Percentiles rank a stretch among this genome's conserved stretches.
phyloP scores from a whole-genome alignment of 2,329 filamentous ascomycete species.

The Capronia epimyces region DNA sequence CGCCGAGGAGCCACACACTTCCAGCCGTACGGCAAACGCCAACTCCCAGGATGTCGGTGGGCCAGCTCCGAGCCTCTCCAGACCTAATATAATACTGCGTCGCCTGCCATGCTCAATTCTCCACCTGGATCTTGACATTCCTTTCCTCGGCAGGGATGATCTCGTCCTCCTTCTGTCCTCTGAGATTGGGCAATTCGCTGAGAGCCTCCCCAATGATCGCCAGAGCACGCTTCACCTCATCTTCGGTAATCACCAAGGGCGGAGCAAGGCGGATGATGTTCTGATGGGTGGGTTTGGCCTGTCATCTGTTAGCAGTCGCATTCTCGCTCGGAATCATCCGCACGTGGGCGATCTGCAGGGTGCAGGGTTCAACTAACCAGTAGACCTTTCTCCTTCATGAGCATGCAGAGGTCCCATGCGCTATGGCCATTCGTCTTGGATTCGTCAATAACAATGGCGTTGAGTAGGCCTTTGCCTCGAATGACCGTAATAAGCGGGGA shows the following conservation, averaged over 20 bases:
- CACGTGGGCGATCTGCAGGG: background rate
- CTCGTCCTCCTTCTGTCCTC: constrained; percentile 52
- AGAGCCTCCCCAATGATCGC: constrained; percentile 76
- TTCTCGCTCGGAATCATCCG: background rate
- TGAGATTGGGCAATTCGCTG: constrained; percentile 67
- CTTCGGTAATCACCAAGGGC: constrained; percentile 86
- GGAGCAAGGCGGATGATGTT: constrained; percentile 99
- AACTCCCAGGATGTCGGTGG: too few relatives aligned
- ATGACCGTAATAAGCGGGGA: constrained; percentile 76
- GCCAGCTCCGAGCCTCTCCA: too few relatives aligned
- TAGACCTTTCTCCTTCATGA: constrained; percentile 92
- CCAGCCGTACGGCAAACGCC: too few relatives aligned
- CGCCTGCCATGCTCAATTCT: constrained; percentile 43
- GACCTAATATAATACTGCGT: background rate
- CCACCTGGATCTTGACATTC: constrained; percentile 55
- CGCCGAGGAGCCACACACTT: too few relatives aligned
- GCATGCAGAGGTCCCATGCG: constrained; percentile 93
- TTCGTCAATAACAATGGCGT: constrained; percentile 95
- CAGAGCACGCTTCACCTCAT: constrained; percentile 72
- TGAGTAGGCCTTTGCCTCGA: constrained; percentile 87
- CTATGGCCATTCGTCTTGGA: constrained; percentile 74
- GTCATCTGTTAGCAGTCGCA: constrained; percentile 21
- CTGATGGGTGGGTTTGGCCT: constrained; percentile 97
- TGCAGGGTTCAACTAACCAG: constrained; percentile 65
- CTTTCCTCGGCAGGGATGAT: constrained; percentile 57